phyloP scores from a whole-genome alignment of 441 rosid species.

The Croton laevigatus region DNA sequence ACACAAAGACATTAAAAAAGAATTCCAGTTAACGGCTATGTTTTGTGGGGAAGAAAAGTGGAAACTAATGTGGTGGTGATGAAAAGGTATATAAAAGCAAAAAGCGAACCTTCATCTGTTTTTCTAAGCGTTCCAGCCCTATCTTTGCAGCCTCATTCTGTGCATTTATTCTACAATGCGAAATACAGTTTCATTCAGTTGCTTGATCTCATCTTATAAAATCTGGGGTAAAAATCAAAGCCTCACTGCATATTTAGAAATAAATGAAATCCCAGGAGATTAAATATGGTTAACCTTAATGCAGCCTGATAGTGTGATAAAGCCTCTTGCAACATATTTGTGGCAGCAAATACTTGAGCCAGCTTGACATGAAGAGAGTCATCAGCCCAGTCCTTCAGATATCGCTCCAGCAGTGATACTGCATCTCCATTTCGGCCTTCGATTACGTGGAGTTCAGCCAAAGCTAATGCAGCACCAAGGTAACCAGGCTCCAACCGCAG shows the following conservation, averaged over 20 bases:
- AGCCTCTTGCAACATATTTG: constrained; percentile 81
- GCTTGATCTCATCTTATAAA: neutral
- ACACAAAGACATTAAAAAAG: neutral
- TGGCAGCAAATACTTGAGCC: constrained; percentile 93
- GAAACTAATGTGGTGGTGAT: neutral
- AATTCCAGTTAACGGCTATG: neutral
- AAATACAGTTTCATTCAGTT: constrained; percentile 1
- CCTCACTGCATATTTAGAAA: neutral
- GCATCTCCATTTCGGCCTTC: constrained; percentile 98
- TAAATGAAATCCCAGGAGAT: constrained; percentile 14
- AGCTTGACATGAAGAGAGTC: constrained; percentile 95
- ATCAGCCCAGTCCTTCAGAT: constrained; percentile 97
- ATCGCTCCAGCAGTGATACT: constrained; percentile 82
- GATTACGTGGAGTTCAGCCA: constrained; percentile 86
- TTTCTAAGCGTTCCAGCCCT: constrained; percentile 93
- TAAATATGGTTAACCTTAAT: constrained; percentile 46
- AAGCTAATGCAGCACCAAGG: constrained; percentile 94
- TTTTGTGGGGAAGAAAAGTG: neutral
- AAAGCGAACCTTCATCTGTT: constrained; percentile 84
- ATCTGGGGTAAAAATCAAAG: neutral
- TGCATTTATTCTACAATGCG: constrained; percentile 67
- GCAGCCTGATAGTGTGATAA: constrained; percentile 92
- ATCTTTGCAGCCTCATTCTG: constrained; percentile 95
- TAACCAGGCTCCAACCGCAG: constrained; percentile 91
- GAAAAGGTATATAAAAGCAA: neutral